Evolutionary conservation across 2,329 filamentous ascomycete species (phyloP).

Genomic region (Leptographium galeiforme): DNA sequence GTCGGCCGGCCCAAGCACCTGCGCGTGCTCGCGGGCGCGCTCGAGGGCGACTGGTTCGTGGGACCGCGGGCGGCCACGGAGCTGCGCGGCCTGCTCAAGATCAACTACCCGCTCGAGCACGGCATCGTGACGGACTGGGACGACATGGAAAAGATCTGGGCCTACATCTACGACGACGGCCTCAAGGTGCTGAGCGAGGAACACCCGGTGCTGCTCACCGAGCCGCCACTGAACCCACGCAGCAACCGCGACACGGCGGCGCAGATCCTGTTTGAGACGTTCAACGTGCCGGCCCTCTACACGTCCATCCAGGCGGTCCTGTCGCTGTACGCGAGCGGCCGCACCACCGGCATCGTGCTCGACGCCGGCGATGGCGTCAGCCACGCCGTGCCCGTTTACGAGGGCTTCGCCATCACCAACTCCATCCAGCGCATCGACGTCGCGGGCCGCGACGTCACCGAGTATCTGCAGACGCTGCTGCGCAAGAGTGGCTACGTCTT

Average conservation of each 20-base stretch:
- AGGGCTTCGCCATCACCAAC: constrained; percentile 92
- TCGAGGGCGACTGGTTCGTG: constrained; percentile 96
- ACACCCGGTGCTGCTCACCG: constrained; percentile 92
- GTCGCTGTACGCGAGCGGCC: constrained; percentile 87
- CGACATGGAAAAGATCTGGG: constrained; percentile 99
- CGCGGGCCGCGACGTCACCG: constrained; percentile 88
- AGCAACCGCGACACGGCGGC: constrained; percentile 92
- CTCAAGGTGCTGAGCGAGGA: constrained; percentile 96
- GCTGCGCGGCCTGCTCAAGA: constrained; percentile 84
- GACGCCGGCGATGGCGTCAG: constrained; percentile 94
- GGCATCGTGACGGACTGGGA: constrained; percentile 99
- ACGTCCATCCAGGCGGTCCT: constrained; percentile 95
- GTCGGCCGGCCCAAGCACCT: constrained; percentile 93
- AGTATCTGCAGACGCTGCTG: constrained; percentile 81
- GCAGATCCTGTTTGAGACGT: constrained; percentile 96
- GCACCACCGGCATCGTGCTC: constrained; percentile 90
- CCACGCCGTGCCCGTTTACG: constrained; percentile 93
- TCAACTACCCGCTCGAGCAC: constrained; percentile 88
- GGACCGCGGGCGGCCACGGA: constrained; percentile 80
- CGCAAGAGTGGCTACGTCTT: constrained; percentile 90
- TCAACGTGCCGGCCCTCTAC: constrained; percentile 93
- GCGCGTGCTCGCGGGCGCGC: constrained; percentile 84
- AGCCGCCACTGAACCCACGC: constrained; percentile 88
- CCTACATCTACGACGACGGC: constrained; percentile 91
- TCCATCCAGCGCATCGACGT: constrained; percentile 94